Evolutionary conservation across 2,329 filamentous ascomycete species (phyloP).

Genomic region (Moelleriella libera): DNA sequence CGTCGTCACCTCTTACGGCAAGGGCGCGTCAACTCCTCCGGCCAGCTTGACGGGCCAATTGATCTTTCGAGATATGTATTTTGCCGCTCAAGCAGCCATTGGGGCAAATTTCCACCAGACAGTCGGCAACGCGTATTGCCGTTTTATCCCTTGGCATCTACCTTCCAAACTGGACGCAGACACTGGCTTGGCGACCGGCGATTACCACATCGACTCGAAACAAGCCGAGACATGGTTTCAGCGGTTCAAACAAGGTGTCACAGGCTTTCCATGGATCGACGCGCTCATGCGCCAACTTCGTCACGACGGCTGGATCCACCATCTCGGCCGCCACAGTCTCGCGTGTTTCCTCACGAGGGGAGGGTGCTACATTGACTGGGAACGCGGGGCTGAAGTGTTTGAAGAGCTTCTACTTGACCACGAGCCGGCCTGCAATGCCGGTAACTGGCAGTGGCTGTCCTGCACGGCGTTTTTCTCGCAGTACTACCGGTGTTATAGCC

Average conservation of each 20-base stretch:
- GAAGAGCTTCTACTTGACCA: constrained; percentile 65
- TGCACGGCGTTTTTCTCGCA: constrained; percentile 65
- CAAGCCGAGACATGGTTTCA: constrained; percentile 51
- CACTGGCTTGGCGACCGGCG: constrained; percentile 36
- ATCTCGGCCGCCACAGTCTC: constrained; percentile 62
- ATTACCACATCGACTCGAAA: constrained; percentile 48
- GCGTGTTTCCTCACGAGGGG: constrained; percentile 71
- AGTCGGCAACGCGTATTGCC: constrained; percentile 47
- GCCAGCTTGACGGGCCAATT: constrained; percentile 60
- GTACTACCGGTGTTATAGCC: constrained; percentile 57
- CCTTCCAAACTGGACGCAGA: constrained; percentile 39
- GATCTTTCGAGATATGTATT: constrained; percentile 74
- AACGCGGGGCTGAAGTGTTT: constrained; percentile 65
- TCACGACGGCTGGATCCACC: constrained; percentile 66
- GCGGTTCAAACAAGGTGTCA: constrained; percentile 54
- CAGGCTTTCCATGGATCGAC: constrained; percentile 71
- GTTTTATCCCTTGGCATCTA: constrained; percentile 71
- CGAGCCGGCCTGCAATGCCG: constrained; percentile 57
- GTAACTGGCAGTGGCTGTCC: constrained; percentile 68
- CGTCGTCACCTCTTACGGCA: constrained; percentile 41
- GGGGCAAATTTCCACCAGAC: constrained; percentile 52
- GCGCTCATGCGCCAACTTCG: constrained; percentile 64
- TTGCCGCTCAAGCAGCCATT: constrained; percentile 57
- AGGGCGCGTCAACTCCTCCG: constrained; percentile 45
- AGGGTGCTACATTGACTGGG: constrained; percentile 68